A percentile compares a stretch with the other conserved stretches of the same genome.
These are phyloP conservation scores for Capronia americana DNA, from an alignment of 2,329 filamentous ascomycete genomes.

Conservation along the genomic window DNA sequence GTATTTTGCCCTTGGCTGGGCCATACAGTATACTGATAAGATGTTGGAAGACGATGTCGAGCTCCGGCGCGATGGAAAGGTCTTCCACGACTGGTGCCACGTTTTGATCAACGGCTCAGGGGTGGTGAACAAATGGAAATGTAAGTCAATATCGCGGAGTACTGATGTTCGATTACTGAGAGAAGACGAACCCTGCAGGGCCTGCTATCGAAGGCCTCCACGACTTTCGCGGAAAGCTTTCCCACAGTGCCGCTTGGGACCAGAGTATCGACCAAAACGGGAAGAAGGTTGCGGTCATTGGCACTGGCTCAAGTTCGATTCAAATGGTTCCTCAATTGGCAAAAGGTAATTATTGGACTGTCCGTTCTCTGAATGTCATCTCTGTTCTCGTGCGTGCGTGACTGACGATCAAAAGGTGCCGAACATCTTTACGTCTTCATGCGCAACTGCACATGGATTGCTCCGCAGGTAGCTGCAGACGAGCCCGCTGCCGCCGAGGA, in stretches of 20 bases:
- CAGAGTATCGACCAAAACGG: conserved; percentile 39
- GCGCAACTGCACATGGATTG: conserved; percentile 42
- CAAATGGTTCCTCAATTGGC: conserved; percentile 47
- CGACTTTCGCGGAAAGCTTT: conserved; percentile 45
- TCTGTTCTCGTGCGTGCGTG: background rate
- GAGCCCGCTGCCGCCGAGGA: conserved; percentile 32
- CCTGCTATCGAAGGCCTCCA: conserved; percentile 47
- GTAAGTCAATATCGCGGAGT: too few relatives aligned
- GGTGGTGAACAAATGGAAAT: too few relatives aligned
- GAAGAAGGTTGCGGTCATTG: conserved; percentile 32
- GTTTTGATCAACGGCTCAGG: too few relatives aligned
- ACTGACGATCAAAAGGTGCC: conserved; percentile 13
- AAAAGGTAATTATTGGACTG: background rate
- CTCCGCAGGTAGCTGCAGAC: conserved; percentile 32
- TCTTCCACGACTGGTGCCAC: too few relatives aligned
- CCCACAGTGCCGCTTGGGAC: conserved; percentile 45
- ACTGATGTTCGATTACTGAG: too few relatives aligned
- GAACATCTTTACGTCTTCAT: conserved; percentile 44
- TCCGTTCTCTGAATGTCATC: background rate
- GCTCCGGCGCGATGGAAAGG: too few relatives aligned
- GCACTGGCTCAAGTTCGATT: conserved; percentile 27
- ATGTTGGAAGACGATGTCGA: too few relatives aligned
- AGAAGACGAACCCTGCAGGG: conserved; percentile 35
- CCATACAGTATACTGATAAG: too few relatives aligned
- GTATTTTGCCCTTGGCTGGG: too few relatives aligned